phyloP scores from a whole-genome alignment of 768 basidiomycete species.

The Tricholoma furcatifolium region DNA sequence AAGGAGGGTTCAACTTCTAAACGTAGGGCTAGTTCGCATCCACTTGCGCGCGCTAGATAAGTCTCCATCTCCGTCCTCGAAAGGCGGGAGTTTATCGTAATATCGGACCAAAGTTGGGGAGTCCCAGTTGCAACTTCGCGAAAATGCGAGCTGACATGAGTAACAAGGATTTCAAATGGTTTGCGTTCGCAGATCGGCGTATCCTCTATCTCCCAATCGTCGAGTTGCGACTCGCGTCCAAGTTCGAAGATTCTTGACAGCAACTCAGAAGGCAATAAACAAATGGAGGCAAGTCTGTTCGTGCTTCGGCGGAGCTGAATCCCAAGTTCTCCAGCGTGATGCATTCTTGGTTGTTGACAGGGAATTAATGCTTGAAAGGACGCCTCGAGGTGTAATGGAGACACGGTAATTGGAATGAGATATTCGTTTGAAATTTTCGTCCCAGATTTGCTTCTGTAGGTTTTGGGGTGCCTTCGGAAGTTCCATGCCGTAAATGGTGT shows the following conservation, averaged over 20 bases:
- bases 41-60: conserved; percentile 34
- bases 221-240: conserved; percentile 18
- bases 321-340: not conserved
- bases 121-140: conserved; percentile 37
- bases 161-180: conserved; percentile 37
- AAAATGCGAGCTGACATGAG: conserved; percentile 39
- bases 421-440: not conserved
- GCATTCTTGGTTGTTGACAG: not conserved
- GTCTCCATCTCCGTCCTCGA: conserved; percentile 20
- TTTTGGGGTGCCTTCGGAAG: not conserved
- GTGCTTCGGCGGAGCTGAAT: not conserved
- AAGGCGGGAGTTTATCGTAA: conserved; percentile 25
- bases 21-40: conserved; percentile 30
- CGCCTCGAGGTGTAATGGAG: not conserved
- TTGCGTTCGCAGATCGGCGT: not conserved
- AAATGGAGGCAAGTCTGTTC: conserved; percentile 16
- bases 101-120: conserved; percentile 38
- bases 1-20: conserved; percentile 21
- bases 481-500: not conserved
- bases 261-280: conserved; percentile 29
- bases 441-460: not conserved
- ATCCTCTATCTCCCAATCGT: conserved; percentile 11
- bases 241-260: conserved; percentile 31
- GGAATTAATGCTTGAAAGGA: not conserved
- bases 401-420: not conserved